phyloP scores from a whole-genome alignment of 768 basidiomycete genomes.

The Xanthoconium stramineum region DNA sequence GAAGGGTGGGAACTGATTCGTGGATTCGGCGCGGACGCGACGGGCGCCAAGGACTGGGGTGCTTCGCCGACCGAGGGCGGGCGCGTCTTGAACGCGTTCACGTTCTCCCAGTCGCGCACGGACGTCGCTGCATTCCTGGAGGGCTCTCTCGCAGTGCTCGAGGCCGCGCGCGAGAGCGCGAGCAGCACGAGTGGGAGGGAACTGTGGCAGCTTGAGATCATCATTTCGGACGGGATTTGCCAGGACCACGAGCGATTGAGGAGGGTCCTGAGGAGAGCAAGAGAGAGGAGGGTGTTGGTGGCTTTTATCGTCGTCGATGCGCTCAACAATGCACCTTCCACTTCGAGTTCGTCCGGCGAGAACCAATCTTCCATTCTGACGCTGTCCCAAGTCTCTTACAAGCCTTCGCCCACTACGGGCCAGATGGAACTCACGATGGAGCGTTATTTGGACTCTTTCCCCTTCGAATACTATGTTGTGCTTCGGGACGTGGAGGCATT shows the following conservation, averaged over 20 bases:
- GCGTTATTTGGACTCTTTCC: conserved; percentile 93
- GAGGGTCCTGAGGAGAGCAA: conserved; percentile 75
- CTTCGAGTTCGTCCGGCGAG: conserved; percentile 7
- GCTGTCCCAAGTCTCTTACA: conserved; percentile 91
- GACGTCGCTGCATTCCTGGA: conserved; percentile 83
- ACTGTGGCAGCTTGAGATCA: conserved; percentile 96
- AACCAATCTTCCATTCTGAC: conserved; percentile 79
- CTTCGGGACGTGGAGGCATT: conserved; percentile 85
- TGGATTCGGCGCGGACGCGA: conserved; percentile 80
- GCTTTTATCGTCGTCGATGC: conserved; percentile 97
- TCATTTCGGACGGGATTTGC: conserved; percentile 98
- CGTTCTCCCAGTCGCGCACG: conserved; percentile 86
- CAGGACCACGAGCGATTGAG: conserved; percentile 89
- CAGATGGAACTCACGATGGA: conserved; percentile 83
- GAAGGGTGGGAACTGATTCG: conserved; percentile 85
- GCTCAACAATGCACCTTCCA: conserved; percentile 49
- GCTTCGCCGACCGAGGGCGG: conserved; percentile 27
- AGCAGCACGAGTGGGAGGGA: conserved; percentile 63
- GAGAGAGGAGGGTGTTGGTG: conserved; percentile 89
- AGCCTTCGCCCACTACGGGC: conserved; percentile 45
- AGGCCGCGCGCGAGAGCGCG: conserved; percentile 70
- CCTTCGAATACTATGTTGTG: conserved; percentile 97
- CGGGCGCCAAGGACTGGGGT: conserved; percentile 56
- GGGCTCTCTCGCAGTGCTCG: conserved; percentile 68
- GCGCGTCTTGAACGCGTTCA: conserved; percentile 74